Evolutionary conservation across 495 filamentous ascomycete species (phyloP), one percentile per base, ranked within the genome.

Genomic region (Lasiosphaeris hirsuta): DNA sequence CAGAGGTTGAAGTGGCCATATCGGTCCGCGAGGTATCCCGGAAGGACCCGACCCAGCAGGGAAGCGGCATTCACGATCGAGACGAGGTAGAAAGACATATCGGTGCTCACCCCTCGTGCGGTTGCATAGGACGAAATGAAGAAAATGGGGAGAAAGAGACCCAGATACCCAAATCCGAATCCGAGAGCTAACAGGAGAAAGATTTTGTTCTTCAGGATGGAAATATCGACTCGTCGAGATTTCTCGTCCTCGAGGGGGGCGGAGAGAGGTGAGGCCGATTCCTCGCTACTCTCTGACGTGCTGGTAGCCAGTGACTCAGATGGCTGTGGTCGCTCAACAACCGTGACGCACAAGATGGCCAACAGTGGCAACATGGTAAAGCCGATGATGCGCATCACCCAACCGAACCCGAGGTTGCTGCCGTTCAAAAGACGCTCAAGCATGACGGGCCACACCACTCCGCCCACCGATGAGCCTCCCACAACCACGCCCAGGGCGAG

Each of bases 391-490:
- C 82, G 74, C 37, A 83, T 74, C 0, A 75, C 65, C 84, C 81
- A 85, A 15, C 69, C 77, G 56, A 82, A 86, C 1, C 77, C 71
- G 4, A 85, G 50, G 7, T 56, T 59, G 34, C 46, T 34, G 18
- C 68, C 51, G 18, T 72, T 53, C 54, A 76, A 66, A 17, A 70
- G 63, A 7, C 60, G 59, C 2, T 59, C 64, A 8, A 72, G 60
- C 60, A 64, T 73, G 51, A 74, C 70, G 41, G 67, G 71, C 57
- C 83, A 73, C n/a, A 75, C 65, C 0, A 84, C 63, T 4, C 82
- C 83, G 7, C 81, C 83, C 0, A 82, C 53, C 0, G 80, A 82
- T 0, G 83, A 84, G 0, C 83, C 83, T 1, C 72, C 69, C 7
- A 82, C 62, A 0, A 74, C 70, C 11, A 85, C 71, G 0, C 83